These are phyloP conservation scores for Gnomoniopsis smithogilvyi DNA, from an alignment of 2,329 filamentous ascomycete species.

Conservation along the genomic window DNA sequence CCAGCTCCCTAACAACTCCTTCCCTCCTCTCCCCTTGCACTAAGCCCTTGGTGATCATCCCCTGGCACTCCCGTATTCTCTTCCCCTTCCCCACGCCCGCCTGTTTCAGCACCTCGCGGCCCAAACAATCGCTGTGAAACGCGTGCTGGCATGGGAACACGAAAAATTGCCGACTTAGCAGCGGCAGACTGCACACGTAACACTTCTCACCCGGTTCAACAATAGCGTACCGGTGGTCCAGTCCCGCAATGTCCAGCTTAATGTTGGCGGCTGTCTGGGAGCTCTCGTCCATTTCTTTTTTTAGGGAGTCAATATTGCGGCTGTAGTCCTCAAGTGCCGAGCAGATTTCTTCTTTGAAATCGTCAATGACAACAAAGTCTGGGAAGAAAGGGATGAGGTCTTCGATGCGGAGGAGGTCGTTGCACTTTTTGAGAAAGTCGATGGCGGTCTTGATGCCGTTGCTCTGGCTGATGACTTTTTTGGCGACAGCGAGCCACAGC, in stretches of 20 bases:
- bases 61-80: constrained; percentile 81
- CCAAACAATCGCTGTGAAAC: constrained; percentile 94
- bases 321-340: constrained; percentile 89
- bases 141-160: constrained; percentile 98
- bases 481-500: constrained; percentile 91
- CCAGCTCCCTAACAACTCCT: constrained; percentile 80
- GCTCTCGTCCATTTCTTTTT: constrained; percentile 93
- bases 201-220: constrained; percentile 96
- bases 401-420: constrained; percentile 85
- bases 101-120: constrained; percentile 78
- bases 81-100: constrained; percentile 72
- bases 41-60: constrained; percentile 74
- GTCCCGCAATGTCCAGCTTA: constrained; percentile 78
- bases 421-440: constrained; percentile 83
- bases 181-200: constrained; percentile 79
- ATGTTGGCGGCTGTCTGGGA: constrained; percentile 87
- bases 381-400: constrained; percentile 98
- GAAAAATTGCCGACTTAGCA: constrained; percentile 91
- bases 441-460: constrained; percentile 91
- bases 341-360: constrained; percentile 99
- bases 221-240: constrained; percentile 90
- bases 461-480: constrained; percentile 84
- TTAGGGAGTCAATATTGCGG: constrained; percentile 81
- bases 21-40: constrained; percentile 71
- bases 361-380: constrained; percentile 97